Conservation (phyloP, 805 yeast genomes). For the Hanseniaspora occidentalis region DNA sequence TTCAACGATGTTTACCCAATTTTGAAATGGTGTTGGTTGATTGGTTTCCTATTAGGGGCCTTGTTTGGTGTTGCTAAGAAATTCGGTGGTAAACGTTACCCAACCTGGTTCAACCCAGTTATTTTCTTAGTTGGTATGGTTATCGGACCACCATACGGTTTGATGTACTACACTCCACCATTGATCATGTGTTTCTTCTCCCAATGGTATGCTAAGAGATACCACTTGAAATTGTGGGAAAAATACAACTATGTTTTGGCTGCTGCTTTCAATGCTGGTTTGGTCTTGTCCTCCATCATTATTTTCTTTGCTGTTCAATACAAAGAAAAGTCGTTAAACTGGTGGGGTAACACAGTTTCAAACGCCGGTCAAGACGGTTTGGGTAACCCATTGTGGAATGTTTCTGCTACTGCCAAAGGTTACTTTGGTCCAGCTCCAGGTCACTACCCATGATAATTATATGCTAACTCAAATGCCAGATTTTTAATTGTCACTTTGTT, state of each 20-base stretch:
- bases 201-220: constrained; percentile 37
- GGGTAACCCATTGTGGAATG: constrained; percentile 10
- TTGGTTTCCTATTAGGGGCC: constrained; percentile 32
- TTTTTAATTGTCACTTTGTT: too few species aligned
- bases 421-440: constrained; percentile 21
- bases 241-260: constrained; percentile 49
- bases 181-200: constrained; percentile 26
- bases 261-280: constrained; percentile 53
- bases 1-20: constrained; percentile 48
- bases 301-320: constrained; percentile 42
- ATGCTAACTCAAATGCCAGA: neutral
- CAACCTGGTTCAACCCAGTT: constrained; percentile 35
- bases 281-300: constrained; percentile 43
- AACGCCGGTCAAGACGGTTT: constrained; percentile 12
- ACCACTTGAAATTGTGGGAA: constrained; percentile 43
- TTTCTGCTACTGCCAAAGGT: constrained; percentile 11
- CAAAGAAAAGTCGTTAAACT: constrained; percentile 28
- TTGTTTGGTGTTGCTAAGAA: constrained; percentile 21
- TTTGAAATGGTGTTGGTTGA: constrained; percentile 50
- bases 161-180: constrained; percentile 23
- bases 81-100: constrained; percentile 16
- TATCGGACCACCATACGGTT: constrained; percentile 39
- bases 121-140: constrained; percentile 39
- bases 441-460: constrained; percentile 16
- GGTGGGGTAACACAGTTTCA: constrained; percentile 53